phyloP scores from a whole-genome alignment of 2,329 filamentous ascomycete genomes.

The Botrytis squamosa region DNA sequence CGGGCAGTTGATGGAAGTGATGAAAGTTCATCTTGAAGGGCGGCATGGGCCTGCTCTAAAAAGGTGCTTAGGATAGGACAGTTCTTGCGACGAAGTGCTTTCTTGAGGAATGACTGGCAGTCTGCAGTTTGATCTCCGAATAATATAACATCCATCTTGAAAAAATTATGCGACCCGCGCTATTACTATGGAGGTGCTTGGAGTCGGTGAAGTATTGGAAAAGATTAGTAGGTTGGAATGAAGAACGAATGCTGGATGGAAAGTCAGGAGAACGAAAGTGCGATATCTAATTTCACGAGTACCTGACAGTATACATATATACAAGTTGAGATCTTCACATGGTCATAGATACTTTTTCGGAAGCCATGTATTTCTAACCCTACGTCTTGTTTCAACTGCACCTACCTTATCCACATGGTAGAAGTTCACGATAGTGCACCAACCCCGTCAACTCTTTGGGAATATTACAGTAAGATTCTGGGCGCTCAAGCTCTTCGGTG shows the following conservation, averaged over 20 bases:
- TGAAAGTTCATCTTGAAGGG: conserved; percentile 59
- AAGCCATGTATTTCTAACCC: not conserved
- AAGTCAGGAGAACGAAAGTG: not conserved
- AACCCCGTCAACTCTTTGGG: no score
- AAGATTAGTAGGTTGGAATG: not conserved
- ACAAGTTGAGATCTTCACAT: conserved; percentile 12
- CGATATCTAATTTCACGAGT: not conserved
- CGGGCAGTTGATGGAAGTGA: conserved; percentile 55
- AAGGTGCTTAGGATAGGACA: conserved; percentile 44
- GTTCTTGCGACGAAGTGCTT: conserved; percentile 27
- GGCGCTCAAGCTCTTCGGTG: conserved; percentile 5
- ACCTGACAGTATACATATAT: conserved; percentile 17
- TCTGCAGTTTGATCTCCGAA: conserved; percentile 30
- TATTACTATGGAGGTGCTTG: conserved; percentile 10
- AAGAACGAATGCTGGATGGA: not conserved
- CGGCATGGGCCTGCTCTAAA: conserved; percentile 55
- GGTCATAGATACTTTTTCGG: not conserved
- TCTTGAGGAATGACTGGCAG: conserved; percentile 27
- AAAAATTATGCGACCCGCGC: conserved; percentile 17
- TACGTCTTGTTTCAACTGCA: conserved; percentile 4
- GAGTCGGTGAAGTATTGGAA: not conserved
- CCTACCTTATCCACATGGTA: conserved; percentile 11
- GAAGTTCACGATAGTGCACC: conserved; percentile 12
- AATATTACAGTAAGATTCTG: not conserved
- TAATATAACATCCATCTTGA: conserved; percentile 32